These are phyloP conservation scores for Rhodosporidiobolus sp. DNA, from an alignment of 768 basidiomycete genomes.

Conservation along the genomic window DNA sequence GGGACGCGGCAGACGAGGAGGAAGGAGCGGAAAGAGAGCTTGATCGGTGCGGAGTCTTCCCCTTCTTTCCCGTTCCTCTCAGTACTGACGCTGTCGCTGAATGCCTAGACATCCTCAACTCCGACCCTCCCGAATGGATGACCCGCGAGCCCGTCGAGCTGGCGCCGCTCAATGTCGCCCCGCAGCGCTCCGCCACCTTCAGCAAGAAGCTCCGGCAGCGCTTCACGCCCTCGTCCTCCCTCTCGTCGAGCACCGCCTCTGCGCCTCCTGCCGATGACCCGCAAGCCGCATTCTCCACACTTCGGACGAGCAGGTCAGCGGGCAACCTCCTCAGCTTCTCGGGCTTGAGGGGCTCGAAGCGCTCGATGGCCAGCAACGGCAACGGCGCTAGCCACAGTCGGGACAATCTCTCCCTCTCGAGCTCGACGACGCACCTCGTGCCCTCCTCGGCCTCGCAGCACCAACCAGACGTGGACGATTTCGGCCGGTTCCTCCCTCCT, in stretches of 20 bases:
- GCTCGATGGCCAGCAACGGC: neutral
- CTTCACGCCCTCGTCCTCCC: neutral
- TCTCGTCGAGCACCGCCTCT: neutral
- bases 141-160: neutral
- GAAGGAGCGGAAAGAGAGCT: slow-evolving; percentile 26
- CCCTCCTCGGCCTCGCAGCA: neutral
- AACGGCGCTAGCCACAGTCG: no score
- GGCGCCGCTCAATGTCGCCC: neutral
- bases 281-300: slow-evolving; percentile 10
- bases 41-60: slow-evolving; percentile 16
- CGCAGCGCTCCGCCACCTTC: slow-evolving; percentile 2
- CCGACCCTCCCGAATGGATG: slow-evolving; percentile 25
- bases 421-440: neutral
- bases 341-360: neutral
- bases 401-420: neutral
- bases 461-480: no score
- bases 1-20: slow-evolving; percentile 2
- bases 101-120: slow-evolving; percentile 26
- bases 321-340: slow-evolving; percentile 17
- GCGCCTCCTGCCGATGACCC: neutral
- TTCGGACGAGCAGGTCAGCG: slow-evolving; percentile 3
- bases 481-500: neutral
- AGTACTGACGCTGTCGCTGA: neutral
- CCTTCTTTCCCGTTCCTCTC: neutral
- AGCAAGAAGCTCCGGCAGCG: slow-evolving; percentile 1